Evolutionary conservation across 108 stramenopile species (phyloP).

Genomic region (Tribonema minus): DNA sequence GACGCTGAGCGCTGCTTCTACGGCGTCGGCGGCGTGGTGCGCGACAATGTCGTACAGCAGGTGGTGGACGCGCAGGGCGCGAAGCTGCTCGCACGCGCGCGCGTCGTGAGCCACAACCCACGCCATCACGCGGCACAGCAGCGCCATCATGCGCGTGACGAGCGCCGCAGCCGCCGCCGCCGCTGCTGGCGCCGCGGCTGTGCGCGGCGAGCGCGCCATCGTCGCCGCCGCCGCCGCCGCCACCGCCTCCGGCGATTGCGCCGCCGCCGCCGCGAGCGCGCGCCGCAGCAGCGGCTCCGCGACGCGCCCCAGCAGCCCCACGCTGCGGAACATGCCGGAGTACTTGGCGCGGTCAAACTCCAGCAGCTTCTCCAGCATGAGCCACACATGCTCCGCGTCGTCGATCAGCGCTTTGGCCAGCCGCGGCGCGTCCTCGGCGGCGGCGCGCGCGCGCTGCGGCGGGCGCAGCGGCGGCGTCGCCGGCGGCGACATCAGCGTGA

Average conservation of each 20-base stretch:
- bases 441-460: not conserved
- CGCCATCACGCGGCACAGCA: slow-evolving; percentile 33
- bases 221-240: not conserved
- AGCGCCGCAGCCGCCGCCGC: slow-evolving; percentile 13
- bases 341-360: slow-evolving; percentile 72
- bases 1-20: slow-evolving; percentile 22
- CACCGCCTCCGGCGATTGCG: not conserved
- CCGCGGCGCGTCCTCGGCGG: not conserved
- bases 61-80: slow-evolving; percentile 30
- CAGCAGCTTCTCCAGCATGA: slow-evolving; percentile 75
- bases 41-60: slow-evolving; percentile 23
- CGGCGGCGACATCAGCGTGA: not conserved
- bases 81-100: slow-evolving; percentile 13
- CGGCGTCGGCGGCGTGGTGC: not conserved
- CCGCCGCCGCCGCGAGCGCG: not conserved
- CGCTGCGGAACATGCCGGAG: slow-evolving; percentile 16
- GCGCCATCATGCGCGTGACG: slow-evolving; percentile 11
- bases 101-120: slow-evolving; percentile 19
- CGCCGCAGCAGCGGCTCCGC: not conserved
- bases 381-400: slow-evolving; percentile 74
- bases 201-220: not conserved
- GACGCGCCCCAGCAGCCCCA: not conserved
- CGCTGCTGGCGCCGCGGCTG: not conserved
- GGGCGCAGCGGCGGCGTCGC: not conserved
- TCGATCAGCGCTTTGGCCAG: slow-evolving; percentile 36